Conservation (phyloP, 148 eudicot species). For the Salicornia ramosissima region DNA sequence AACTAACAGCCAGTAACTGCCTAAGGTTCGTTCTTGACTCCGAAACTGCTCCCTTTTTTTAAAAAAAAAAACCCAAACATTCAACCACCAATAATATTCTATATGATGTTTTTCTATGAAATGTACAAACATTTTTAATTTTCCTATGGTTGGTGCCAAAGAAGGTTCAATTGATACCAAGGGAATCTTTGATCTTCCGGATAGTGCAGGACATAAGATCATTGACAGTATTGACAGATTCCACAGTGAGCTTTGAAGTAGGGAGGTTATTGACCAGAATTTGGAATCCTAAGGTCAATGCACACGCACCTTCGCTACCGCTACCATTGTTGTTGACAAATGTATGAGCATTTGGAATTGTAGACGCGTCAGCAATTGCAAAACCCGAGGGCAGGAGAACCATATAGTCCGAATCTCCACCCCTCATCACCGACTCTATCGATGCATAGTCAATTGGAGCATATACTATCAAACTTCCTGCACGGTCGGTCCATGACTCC, state of each 20-base stretch:
- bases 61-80: not conserved
- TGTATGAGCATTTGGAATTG: slow-evolving; percentile 10
- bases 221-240: slow-evolving; percentile 57
- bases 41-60: slow-evolving; percentile 25
- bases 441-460: slow-evolving; percentile 37
- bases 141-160: not conserved
- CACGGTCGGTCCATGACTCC: slow-evolving; percentile 36
- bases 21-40: slow-evolving; percentile 85
- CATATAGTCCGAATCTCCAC: slow-evolving; percentile 48
- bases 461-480: slow-evolving; percentile 37
- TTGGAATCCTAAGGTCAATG: slow-evolving; percentile 66
- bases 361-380: slow-evolving; percentile 37
- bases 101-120: slow-evolving; percentile 24
- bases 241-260: slow-evolving; percentile 45
- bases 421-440: slow-evolving; percentile 29
- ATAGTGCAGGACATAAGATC: slow-evolving; percentile 52
- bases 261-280: slow-evolving; percentile 51
- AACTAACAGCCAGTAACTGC: slow-evolving; percentile 23
- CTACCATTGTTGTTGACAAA: not conserved
- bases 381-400: slow-evolving; percentile 71
- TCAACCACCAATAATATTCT: not conserved
- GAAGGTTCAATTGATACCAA: slow-evolving; percentile 17
- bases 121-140: slow-evolving; percentile 20
- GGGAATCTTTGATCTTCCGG: slow-evolving; percentile 51
- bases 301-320: slow-evolving; percentile 25